Evolutionary conservation across 2,329 filamentous ascomycete species (phyloP), one percentile per base, ranked within the genome.

Genomic region (Aspergillus ibericus): DNA sequence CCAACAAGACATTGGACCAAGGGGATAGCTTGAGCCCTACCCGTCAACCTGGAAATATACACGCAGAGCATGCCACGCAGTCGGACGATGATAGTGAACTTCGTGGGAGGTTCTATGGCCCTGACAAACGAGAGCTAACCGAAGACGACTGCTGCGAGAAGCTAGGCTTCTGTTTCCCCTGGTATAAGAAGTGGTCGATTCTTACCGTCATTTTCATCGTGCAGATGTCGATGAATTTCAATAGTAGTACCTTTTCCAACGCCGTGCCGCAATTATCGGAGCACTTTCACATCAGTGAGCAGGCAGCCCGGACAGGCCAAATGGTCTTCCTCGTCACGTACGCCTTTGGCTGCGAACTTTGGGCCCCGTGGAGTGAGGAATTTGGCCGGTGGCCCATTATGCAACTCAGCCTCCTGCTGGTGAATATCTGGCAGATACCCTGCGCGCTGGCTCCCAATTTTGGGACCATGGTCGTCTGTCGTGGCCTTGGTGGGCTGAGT

Each of bases 341-440:
- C 71, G 91, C 90, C 38, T 93, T 95, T 71, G 91, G 91, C 16
- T 95, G 91, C 72, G 91, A 95, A 73, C 81, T 93, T 0, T 95
- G 91, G 91, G 91, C 91, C 0, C 91, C 91, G 0, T 95, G 90
- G 89, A 89, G 85, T 20, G 91, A 96, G 71, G 91, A 95, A 68
- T 82, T 93, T 53, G 91, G 91, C n/a, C 85, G 91, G 50, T 89
- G 86, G 81, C 88, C 88, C 2, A 83, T 93, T 59, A 82, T 93
- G 58, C 90, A 93, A 80, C 77, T 84, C 40, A 90, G 86, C 25
- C 76, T 95, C 59, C 82, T 88, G 62, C 77, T 95, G 12, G 89
- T 92, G 72, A 95, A 95, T 67, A 77, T 93, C 59, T 95, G 85
- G 82, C 88, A 91, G 66, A 75, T 92, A 0, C 88, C 88, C 8